These are phyloP conservation scores for Phytopythium oedochilum DNA, from an alignment of 352 stramenopile species.

Conservation along the genomic window DNA sequence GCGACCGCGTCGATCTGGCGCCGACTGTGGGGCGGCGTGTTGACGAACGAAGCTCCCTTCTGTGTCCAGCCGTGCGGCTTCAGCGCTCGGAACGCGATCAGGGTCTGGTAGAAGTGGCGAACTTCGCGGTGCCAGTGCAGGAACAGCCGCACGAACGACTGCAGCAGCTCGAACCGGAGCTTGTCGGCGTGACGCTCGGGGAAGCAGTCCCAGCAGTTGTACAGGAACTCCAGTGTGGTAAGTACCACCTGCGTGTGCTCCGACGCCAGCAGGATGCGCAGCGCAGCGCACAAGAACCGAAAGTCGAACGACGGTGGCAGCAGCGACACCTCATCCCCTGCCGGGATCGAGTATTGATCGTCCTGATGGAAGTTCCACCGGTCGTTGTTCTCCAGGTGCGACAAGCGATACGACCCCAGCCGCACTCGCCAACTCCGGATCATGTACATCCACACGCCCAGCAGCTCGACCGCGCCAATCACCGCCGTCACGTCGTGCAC, in stretches of 20 bases:
- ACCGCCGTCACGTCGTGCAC: slow-evolving; percentile 86
- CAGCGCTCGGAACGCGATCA: slow-evolving; percentile 83
- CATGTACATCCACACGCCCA: slow-evolving; percentile 91
- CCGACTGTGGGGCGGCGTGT: slow-evolving; percentile 78
- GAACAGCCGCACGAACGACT: slow-evolving; percentile 78
- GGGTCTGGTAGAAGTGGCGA: slow-evolving; percentile 81
- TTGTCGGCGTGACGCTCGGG: slow-evolving; percentile 86
- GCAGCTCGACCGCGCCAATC: slow-evolving; percentile 80
- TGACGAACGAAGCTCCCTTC: slow-evolving; percentile 81
- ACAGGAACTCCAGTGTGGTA: slow-evolving; percentile 85
- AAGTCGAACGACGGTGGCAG: slow-evolving; percentile 87
- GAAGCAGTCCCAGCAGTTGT: slow-evolving; percentile 90
- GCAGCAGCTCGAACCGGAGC: slow-evolving; percentile 71
- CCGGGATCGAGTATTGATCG: slow-evolving; percentile 86
- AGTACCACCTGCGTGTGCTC: slow-evolving; percentile 86
- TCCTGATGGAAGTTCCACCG: slow-evolving; percentile 90
- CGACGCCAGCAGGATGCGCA: slow-evolving; percentile 77
- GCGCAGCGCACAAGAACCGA: slow-evolving; percentile 72
- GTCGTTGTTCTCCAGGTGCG: slow-evolving; percentile 87
- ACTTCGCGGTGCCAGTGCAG: slow-evolving; percentile 88
- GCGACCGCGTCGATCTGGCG: slow-evolving; percentile 86
- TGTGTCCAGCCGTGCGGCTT: slow-evolving; percentile 86
- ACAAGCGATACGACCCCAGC: slow-evolving; percentile 80
- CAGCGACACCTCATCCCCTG: slow-evolving; percentile 80
- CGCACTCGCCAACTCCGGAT: slow-evolving; percentile 88